Conservation (phyloP, 768 basidiomycete genomes). For the Boletus speciosus region DNA sequence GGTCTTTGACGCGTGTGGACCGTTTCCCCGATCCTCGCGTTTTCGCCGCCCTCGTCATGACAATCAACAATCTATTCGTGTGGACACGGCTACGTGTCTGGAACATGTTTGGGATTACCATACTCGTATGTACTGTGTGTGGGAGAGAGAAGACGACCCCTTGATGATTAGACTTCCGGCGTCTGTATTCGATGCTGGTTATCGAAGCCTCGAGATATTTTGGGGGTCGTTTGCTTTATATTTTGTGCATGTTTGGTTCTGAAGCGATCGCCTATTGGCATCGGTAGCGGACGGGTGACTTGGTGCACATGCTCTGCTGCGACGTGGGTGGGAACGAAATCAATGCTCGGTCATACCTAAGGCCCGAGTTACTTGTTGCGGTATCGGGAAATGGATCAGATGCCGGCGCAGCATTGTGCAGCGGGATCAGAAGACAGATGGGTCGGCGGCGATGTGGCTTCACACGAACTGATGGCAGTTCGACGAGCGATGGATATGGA, state of each 20-base stretch:
- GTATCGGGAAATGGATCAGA: slow-evolving; percentile 1
- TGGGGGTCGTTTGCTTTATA: not conserved
- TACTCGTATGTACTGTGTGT: not conserved
- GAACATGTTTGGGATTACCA: slow-evolving; percentile 7
- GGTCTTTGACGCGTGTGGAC: not conserved
- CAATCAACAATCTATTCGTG: not conserved
- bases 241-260: not conserved
- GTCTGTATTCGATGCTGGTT: not conserved
- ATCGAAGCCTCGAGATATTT: slow-evolving; percentile 9
- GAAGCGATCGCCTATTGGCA: not conserved
- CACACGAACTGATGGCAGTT: not conserved
- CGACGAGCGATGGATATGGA: not conserved
- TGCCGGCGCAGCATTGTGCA: not conserved
- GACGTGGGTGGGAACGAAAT: not conserved
- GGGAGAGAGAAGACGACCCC: not conserved
- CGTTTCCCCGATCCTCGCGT: not conserved
- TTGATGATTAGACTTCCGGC: slow-evolving; percentile 14
- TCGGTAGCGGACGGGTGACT: slow-evolving; percentile 24
- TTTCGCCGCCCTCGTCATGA: not conserved
- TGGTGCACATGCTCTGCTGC: slow-evolving; percentile 16
- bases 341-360: not conserved
- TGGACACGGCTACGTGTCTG: not conserved
- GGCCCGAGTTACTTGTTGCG: not conserved
- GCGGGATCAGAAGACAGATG: not conserved
- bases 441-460: slow-evolving; percentile 10